These are phyloP conservation scores for Pelomyxa schiedti DNA, from an alignment of 78 protist species.

Conservation along the genomic window DNA sequence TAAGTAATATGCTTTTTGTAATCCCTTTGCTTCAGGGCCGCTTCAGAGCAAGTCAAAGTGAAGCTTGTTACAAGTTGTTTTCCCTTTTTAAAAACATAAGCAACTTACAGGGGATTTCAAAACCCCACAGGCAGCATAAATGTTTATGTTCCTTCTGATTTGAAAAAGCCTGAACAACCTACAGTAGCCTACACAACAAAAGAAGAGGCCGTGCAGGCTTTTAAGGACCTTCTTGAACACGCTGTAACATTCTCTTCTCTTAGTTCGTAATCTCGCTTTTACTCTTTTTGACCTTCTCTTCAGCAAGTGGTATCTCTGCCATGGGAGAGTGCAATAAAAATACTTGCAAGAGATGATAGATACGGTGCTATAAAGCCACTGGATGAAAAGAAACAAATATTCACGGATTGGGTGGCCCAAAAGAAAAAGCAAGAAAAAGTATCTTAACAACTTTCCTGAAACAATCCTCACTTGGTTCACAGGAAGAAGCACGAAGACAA, in stretches of 20 bases:
- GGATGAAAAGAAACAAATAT: neutral
- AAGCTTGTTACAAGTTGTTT: too few relatives aligned
- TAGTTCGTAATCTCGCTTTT: too few relatives aligned
- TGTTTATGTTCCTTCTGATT: too few relatives aligned
- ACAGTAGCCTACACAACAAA: neutral
- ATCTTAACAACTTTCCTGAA: too few relatives aligned
- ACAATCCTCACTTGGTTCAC: too few relatives aligned
- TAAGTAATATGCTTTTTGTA: neutral
- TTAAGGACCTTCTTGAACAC: neutral
- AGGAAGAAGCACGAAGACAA: neutral
- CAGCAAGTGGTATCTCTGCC: neutral
- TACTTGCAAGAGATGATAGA: neutral
- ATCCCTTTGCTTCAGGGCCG: neutral
- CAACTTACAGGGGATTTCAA: too few relatives aligned
- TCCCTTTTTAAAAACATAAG: too few relatives aligned
- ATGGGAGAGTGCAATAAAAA: neutral
- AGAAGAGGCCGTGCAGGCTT: neutral
- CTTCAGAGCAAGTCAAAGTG: neutral
- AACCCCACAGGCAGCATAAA: too few relatives aligned
- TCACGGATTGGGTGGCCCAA: neutral
- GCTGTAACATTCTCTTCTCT: too few relatives aligned
- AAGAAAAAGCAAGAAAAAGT: neutral
- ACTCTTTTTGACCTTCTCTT: too few relatives aligned
- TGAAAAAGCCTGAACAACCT: too few relatives aligned
- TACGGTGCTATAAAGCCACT: neutral